phyloP scores from a whole-genome alignment of 108 stramenopile genomes.

The Stephanodiscus triporus region DNA sequence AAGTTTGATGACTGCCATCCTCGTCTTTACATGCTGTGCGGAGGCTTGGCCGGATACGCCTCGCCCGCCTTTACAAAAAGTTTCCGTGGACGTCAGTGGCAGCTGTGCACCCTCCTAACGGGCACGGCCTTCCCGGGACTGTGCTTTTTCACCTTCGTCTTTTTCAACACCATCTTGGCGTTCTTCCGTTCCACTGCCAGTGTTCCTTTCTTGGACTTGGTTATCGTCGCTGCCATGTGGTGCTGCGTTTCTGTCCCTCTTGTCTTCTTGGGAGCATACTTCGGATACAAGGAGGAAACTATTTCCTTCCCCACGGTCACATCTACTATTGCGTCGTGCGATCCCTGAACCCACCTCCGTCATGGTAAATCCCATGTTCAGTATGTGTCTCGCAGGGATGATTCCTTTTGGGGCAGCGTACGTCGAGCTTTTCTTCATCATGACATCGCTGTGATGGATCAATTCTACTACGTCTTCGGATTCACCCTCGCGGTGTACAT shows the following conservation, averaged over 20 bases:
- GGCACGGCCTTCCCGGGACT: constrained; percentile 91
- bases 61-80: constrained; percentile 94
- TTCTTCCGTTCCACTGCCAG: constrained; percentile 90
- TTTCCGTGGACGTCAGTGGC: constrained; percentile 94
- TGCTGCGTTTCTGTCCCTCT: constrained; percentile 96
- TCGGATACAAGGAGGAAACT: constrained; percentile 95
- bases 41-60: constrained; percentile 86
- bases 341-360: constrained; percentile 90
- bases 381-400: constrained; percentile 85
- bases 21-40: constrained; percentile 93
- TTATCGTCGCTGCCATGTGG: constrained; percentile 98
- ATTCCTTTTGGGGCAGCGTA: constrained; percentile 98
- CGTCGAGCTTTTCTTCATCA: constrained; percentile 99
- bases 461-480: constrained; percentile 99
- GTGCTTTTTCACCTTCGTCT: constrained; percentile 77
- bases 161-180: constrained; percentile 92
- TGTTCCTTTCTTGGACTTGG: constrained; percentile 91
- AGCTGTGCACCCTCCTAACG: constrained; percentile 93
- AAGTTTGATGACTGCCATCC: constrained; percentile 85
- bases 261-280: constrained; percentile 98
- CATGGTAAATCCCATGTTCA: constrained; percentile 77
- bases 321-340: constrained; percentile 90
- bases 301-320: constrained; percentile 88
- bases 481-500: constrained; percentile 95
- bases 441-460: constrained; percentile 98